Evolutionary conservation across 176 grass and related monocot genomes (phyloP).

Genomic region (Bolboschoenus planiculmis): DNA sequence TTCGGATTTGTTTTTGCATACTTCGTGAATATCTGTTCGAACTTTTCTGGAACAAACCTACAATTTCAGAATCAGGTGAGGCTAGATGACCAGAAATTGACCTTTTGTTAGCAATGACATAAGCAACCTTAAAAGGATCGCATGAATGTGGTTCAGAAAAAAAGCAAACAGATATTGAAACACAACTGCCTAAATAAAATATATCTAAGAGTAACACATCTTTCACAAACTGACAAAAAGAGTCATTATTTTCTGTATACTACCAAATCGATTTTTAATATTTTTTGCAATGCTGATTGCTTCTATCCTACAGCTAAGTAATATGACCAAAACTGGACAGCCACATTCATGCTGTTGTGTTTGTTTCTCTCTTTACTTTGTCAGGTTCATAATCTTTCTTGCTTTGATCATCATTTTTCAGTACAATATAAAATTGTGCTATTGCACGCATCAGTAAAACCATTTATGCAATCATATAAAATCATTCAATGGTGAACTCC

Average conservation of each 20-base stretch:
- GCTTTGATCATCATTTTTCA: neutral
- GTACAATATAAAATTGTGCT: neutral
- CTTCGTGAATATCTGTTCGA: slow-evolving; percentile 70
- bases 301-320: neutral
- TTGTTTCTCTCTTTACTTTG: neutral
- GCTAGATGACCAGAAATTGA: neutral
- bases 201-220: neutral
- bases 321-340: neutral
- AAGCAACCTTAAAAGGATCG: neutral
- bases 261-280: neutral
- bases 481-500: neutral
- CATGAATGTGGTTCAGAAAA: neutral
- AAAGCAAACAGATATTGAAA: neutral
- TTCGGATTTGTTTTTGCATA: slow-evolving; percentile 48
- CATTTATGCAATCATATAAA: neutral
- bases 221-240: neutral
- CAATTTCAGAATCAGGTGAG: neutral
- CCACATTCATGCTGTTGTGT: neutral
- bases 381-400: neutral
- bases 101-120: neutral
- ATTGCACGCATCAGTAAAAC: neutral
- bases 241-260: neutral
- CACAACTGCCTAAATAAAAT: neutral
- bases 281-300: neutral
- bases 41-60: slow-evolving; percentile 72